A percentile compares a stretch with the other conserved stretches of the same genome.
Evolutionary conservation across 192 early-diverging fungal species (phyloP).

Genomic region (Coemansia sp.): DNA sequence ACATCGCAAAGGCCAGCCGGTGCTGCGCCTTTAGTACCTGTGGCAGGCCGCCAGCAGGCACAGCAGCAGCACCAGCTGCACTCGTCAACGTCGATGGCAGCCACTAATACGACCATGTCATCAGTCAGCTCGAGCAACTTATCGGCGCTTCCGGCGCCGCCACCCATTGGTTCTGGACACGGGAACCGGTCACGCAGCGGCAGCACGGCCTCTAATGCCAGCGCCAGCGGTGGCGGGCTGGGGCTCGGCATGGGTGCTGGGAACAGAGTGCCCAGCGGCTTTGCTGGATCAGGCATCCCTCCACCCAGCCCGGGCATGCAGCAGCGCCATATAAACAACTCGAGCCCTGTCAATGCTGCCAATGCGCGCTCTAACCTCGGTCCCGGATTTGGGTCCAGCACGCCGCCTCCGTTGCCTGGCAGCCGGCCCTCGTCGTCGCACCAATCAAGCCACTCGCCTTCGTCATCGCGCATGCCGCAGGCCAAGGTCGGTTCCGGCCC

Average conservation of each 20-base stretch:
- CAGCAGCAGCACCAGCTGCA: conserved; percentile 10
- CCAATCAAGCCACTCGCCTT: conserved; percentile 22
- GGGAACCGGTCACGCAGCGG: conserved; percentile 49
- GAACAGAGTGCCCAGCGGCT: conserved; percentile 26
- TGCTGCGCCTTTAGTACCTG: neutral
- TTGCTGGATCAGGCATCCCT: conserved; percentile 40
- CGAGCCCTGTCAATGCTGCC: conserved; percentile 30
- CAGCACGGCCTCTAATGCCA: conserved; percentile 46
- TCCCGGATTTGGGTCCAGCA: conserved; percentile 21
- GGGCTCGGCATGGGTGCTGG: conserved; percentile 8
- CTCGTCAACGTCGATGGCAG: conserved; percentile 13
- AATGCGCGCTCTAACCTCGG: conserved; percentile 28
- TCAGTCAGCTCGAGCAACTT: conserved; percentile 16
- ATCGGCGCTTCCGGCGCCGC: conserved; percentile 48
- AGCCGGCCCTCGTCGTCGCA: conserved; percentile 50
- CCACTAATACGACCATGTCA: conserved; percentile 6
- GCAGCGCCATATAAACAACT: conserved; percentile 38
- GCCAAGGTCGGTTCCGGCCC: conserved; percentile 18
- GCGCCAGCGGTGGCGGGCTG: conserved; percentile 14
- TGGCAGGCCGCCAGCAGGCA: no score
- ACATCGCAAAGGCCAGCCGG: conserved; percentile 25
- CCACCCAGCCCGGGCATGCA: conserved; percentile 44
- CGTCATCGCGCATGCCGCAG: conserved; percentile 11
- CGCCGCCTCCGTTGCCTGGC: conserved; percentile 20
- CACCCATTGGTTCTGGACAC: conserved; percentile 33